Base-by-base conservation (phyloP, 2,329 filamentous ascomycete species). In the Colletotrichum navitas region DNA sequence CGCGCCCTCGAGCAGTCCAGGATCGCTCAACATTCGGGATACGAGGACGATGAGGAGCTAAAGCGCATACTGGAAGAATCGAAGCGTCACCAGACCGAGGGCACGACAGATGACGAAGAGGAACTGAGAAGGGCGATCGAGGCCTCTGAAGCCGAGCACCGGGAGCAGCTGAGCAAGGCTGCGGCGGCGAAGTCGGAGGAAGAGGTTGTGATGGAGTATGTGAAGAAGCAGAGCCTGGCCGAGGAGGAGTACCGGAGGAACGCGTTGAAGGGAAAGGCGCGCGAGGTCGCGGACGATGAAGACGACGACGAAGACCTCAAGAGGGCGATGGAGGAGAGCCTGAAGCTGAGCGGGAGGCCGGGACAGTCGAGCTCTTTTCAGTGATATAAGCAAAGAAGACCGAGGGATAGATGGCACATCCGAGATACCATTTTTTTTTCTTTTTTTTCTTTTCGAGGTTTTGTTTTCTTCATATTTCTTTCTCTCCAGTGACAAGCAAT, bases 151-250 rank as follows among this genome's bases (percentile, higher is more conserved):
- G 80, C 81, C 10, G 83, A 81, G 16, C 85, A 87, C 32, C 79
- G 80, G 63, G 79, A 84, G 43, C 80, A 86, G 64, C 76, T 85
- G 74, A 80, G 81, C 54, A 81, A 83, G 5, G 80, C 84, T 45
- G 79, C 80, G 59, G 81, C 78, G 47, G 79, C 82, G 65, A 85
- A 81, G 76, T 88, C 85, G 0, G 92, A 94, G 77, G 92, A 95
- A 78, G 89, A 94, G 67, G 89, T 92, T 69, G 88, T 94, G 11
- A 80, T 95, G 78, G 92, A 94, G 76, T 94, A 93, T 79, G 87
- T 94, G 51, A 93, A 92, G 85, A 92, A 90, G 83, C 92, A 94
- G 82, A 94, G 92, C 79, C 78, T 94, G 52, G 85, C 88, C 0
- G 93, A 95, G 80, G 90, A 91, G 74, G 85, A 90, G 78, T 85